Evolutionary conservation across 495 filamentous ascomycete species (phyloP).

Genomic region (Hypoxylon fragiforme): DNA sequence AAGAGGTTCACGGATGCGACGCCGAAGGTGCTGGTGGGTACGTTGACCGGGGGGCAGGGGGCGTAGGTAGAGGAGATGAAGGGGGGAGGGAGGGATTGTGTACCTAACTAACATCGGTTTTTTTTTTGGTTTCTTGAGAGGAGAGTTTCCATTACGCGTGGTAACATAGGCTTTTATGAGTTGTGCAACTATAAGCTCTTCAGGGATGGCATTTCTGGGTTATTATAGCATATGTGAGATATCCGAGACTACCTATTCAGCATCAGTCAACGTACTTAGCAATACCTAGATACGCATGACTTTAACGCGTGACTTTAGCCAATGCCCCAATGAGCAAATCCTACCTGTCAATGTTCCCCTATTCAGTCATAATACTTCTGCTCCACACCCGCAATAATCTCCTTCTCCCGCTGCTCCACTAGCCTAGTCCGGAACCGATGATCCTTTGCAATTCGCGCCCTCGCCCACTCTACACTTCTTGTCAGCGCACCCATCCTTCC

Average conservation of each 20-base stretch:
- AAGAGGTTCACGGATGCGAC: slow-evolving; percentile 22
- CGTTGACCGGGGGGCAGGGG: neutral
- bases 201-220: too few relatives aligned
- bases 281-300: too few relatives aligned
- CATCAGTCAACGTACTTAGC: too few relatives aligned
- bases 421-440: slow-evolving; percentile 38
- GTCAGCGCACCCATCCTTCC: slow-evolving; percentile 4
- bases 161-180: too few relatives aligned
- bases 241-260: too few relatives aligned
- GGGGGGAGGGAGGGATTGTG: neutral
- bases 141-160: too few relatives aligned
- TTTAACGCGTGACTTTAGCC: too few relatives aligned
- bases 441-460: slow-evolving; percentile 41
- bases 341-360: neutral
- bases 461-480: slow-evolving; percentile 29
- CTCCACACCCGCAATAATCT: slow-evolving; percentile 40
- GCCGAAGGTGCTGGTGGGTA: neutral
- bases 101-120: neutral
- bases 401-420: slow-evolving; percentile 34
- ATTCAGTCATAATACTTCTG: slow-evolving; percentile 40
- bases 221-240: too few relatives aligned
- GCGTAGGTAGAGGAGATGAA: neutral
- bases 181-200: too few relatives aligned
- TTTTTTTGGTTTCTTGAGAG: too few relatives aligned
- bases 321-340: too few relatives aligned